Percentiles rank a stretch among this genome's conserved stretches.
Conservation (phyloP, 2,329 filamentous ascomycete species). For the Rhytidhysteron rufulum region DNA sequence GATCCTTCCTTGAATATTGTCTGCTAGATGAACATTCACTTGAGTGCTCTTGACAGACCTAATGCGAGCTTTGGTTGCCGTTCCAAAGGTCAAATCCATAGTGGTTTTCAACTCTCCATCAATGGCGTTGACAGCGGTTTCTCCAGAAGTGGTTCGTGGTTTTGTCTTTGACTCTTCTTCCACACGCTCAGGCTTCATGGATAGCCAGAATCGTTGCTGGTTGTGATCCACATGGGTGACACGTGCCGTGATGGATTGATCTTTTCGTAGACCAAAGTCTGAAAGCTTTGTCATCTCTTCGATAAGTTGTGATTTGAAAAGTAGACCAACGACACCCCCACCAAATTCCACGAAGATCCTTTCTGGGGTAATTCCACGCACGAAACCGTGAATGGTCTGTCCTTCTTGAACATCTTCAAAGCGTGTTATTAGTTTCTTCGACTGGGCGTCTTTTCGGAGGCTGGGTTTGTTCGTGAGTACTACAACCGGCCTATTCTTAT, state of each 20-base stretch:
- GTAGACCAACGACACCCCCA: conserved; percentile 68
- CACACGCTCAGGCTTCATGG: conserved; percentile 50
- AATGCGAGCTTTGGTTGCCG: conserved; percentile 70
- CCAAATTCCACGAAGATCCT: conserved; percentile 88
- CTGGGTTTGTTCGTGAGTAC: conserved; percentile 79
- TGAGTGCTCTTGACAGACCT: conserved; percentile 87
- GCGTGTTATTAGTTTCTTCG: conserved; percentile 65
- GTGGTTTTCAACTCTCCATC: conserved; percentile 62
- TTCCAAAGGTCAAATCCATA: conserved; percentile 72
- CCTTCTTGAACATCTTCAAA: conserved; percentile 71
- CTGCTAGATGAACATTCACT: conserved; percentile 82
- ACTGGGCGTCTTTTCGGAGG: conserved; percentile 70
- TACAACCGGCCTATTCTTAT: conserved; percentile 71
- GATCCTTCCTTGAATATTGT: conserved; percentile 87
- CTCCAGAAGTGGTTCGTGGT: conserved; percentile 27
- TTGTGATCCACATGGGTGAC: conserved; percentile 70
- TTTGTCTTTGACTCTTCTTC: conserved; percentile 23
- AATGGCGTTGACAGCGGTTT: conserved; percentile 56
- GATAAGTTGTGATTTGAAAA: conserved; percentile 75
- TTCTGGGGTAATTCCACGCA: conserved; percentile 77
- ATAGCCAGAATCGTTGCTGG: conserved; percentile 65
- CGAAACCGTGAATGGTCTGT: conserved; percentile 68
- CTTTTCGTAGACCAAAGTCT: conserved; percentile 74
- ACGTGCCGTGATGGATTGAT: conserved; percentile 70
- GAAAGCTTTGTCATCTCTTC: conserved; percentile 64